These are phyloP conservation scores for Botrytis byssoidea DNA, from an alignment of 2,329 filamentous ascomycete genomes.

Conservation along the genomic window DNA sequence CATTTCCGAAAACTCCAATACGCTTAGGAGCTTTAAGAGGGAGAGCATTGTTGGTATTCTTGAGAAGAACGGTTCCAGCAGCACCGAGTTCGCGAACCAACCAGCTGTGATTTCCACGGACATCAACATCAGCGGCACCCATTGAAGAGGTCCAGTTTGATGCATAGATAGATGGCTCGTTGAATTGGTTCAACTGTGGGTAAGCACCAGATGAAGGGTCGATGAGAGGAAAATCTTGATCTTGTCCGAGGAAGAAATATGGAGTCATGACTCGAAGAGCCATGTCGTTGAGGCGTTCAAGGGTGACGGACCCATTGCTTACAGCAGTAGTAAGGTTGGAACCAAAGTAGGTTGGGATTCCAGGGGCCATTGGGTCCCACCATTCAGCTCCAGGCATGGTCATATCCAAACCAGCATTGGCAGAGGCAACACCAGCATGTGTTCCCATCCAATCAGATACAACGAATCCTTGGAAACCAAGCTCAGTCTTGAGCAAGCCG, in stretches of 20 bases:
- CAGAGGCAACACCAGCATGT: slow-evolving; percentile 55
- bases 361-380: slow-evolving; percentile 33
- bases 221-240: slow-evolving; percentile 41
- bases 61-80: slow-evolving; percentile 61
- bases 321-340: slow-evolving; percentile 43
- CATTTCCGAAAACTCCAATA: slow-evolving; percentile 56
- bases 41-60: slow-evolving; percentile 54
- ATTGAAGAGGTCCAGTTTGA: slow-evolving; percentile 27
- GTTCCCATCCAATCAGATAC: slow-evolving; percentile 69
- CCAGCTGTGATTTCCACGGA: slow-evolving; percentile 51
- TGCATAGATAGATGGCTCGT: slow-evolving; percentile 43
- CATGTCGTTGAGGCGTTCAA: slow-evolving; percentile 48
- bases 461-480: slow-evolving; percentile 53
- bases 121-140: slow-evolving; percentile 60
- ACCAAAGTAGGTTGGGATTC: slow-evolving; percentile 16
- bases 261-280: slow-evolving; percentile 50
- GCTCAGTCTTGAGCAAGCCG: slow-evolving; percentile 49
- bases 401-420: slow-evolving; percentile 65
- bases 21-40: slow-evolving; percentile 54
- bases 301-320: slow-evolving; percentile 47
- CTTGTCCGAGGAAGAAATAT: slow-evolving; percentile 58
- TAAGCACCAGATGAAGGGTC: slow-evolving; percentile 26
- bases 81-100: slow-evolving; percentile 48
- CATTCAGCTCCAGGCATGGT: slow-evolving; percentile 54
- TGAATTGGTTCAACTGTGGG: slow-evolving; percentile 1